These are phyloP conservation scores for Cystofilobasidium ferigula DNA, from an alignment of 768 basidiomycete genomes.

Conservation along the genomic window DNA sequence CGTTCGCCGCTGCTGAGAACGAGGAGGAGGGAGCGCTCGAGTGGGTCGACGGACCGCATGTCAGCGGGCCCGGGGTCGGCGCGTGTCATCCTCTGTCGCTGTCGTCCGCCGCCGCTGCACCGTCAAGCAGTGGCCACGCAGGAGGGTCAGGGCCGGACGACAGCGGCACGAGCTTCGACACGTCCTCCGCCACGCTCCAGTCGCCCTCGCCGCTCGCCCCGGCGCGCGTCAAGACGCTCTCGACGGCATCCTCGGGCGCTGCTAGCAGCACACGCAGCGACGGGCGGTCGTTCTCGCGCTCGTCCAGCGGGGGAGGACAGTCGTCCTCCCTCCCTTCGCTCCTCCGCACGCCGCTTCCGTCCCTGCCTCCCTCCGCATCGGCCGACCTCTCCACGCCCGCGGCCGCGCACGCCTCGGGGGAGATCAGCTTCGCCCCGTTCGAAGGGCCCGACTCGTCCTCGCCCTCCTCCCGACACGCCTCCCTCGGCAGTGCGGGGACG, in stretches of 20 bases:
- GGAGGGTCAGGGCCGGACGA: too few species aligned
- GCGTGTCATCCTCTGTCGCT: neutral
- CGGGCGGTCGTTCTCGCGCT: neutral
- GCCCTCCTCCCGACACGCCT: too few species aligned
- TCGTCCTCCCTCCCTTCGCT: conserved; percentile 14
- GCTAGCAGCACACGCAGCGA: too few species aligned
- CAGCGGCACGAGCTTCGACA: neutral
- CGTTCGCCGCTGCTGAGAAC: neutral
- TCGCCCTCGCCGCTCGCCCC: conserved; percentile 14
- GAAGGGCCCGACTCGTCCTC: too few species aligned
- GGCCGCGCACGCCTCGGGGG: too few species aligned
- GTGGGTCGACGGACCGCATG: neutral
- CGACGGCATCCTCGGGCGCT: neutral
- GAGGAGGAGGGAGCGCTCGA: neutral
- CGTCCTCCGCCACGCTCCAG: conserved; percentile 6
- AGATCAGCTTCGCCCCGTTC: conserved; percentile 11
- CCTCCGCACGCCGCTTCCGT: conserved; percentile 14
- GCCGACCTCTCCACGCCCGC: neutral
- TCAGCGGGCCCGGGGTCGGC: neutral
- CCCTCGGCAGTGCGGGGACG: too few species aligned
- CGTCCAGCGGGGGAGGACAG: neutral
- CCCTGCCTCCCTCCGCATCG: neutral
- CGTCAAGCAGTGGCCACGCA: neutral
- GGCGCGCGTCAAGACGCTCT: neutral
- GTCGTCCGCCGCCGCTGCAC: neutral